Percentiles rank a stretch among this genome's conserved stretches.
Conservation (phyloP, 2,329 filamentous ascomycete species). For the Diaporthe sp. region DNA sequence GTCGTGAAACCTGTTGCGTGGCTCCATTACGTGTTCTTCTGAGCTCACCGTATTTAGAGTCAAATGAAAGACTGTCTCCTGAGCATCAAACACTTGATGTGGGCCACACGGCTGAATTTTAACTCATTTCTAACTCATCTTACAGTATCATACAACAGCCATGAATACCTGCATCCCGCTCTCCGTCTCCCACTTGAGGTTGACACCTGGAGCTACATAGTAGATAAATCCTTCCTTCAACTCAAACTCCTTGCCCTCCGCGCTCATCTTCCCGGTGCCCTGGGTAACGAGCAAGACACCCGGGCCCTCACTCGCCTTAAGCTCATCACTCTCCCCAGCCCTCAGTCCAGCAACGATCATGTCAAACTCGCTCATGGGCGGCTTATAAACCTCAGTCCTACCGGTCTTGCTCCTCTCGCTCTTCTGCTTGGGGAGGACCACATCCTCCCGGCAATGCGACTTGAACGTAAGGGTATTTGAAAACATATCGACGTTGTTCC, state of each 20-base stretch:
- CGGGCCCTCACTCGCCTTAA: slow-evolving; percentile 70
- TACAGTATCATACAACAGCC: slow-evolving; percentile 44
- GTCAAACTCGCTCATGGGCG: slow-evolving; percentile 80
- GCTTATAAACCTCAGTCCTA: slow-evolving; percentile 74
- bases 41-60: no score
- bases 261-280: slow-evolving; percentile 70
- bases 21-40: fast-evolving
- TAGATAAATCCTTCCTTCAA: slow-evolving; percentile 75
- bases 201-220: slow-evolving; percentile 72
- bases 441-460: slow-evolving; percentile 70
- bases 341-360: slow-evolving; percentile 73
- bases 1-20: not conserved
- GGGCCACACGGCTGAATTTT: not conserved
- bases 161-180: slow-evolving; percentile 54
- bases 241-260: slow-evolving; percentile 65
- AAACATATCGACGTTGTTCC: slow-evolving; percentile 76
- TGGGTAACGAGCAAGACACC: slow-evolving; percentile 74
- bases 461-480: slow-evolving; percentile 73
- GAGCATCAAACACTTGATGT: no score
- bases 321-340: slow-evolving; percentile 70
- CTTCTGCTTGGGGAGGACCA: slow-evolving; percentile 64
- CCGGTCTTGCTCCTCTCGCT: slow-evolving; percentile 68
- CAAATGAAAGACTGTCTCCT: not conserved
- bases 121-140: not conserved
- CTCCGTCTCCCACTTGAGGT: slow-evolving; percentile 51